These are phyloP conservation scores for Diaporthe ampelina DNA, from an alignment of 2,329 filamentous ascomycete species.

Conservation along the genomic window DNA sequence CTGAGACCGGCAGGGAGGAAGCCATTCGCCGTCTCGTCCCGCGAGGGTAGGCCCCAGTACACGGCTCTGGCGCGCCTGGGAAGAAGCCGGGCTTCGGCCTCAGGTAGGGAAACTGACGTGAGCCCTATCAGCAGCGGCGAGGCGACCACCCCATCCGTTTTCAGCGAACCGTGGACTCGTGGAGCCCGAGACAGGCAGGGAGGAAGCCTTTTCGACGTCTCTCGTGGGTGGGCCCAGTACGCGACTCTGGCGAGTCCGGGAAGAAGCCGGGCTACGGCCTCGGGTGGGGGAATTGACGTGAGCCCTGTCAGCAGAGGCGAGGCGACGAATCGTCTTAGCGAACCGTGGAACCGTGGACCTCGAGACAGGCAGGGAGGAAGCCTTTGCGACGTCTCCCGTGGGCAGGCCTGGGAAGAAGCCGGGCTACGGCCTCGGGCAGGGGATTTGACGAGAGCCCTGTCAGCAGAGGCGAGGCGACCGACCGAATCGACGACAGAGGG, in stretches of 20 bases:
- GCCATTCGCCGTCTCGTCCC: neutral
- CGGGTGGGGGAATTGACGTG: neutral
- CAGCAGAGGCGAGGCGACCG: neutral
- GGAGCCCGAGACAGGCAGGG: slow-evolving; percentile 5
- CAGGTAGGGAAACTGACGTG: neutral
- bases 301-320: slow-evolving; percentile 20
- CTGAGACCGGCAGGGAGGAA: slow-evolving; percentile 20
- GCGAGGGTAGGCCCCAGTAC: too few relatives aligned
- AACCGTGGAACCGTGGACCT: too few relatives aligned
- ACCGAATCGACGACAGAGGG: too few relatives aligned
- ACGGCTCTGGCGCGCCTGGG: neutral
- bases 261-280: neutral
- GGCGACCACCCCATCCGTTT: neutral
- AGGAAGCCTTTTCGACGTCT: slow-evolving; percentile 5
- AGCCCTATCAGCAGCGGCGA: slow-evolving; percentile 19
- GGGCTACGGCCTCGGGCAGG: too few relatives aligned
- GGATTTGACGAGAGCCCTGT: too few relatives aligned
- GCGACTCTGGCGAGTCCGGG: neutral
- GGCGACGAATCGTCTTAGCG: neutral
- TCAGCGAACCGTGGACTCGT: neutral
- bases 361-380: too few relatives aligned
- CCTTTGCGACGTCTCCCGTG: too few relatives aligned
- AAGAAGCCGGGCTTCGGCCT: neutral
- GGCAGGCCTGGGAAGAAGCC: too few relatives aligned
- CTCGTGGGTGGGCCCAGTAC: neutral